These are phyloP conservation scores for Colletotrichum scovillei DNA, from an alignment of 2,329 filamentous ascomycete genomes.

Conservation along the genomic window DNA sequence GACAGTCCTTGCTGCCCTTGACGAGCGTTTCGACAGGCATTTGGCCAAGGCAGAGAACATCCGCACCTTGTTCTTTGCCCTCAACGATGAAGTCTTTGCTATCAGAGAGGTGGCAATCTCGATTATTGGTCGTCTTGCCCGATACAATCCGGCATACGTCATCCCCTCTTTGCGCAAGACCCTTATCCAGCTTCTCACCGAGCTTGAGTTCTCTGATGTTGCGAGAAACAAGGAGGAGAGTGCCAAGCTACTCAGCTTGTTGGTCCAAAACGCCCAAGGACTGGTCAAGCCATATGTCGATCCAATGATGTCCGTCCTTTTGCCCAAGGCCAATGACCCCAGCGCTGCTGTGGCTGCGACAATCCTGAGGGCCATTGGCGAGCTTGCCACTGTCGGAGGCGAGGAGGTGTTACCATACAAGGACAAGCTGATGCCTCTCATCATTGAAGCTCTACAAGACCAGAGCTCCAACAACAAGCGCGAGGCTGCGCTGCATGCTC, in stretches of 20 bases:
- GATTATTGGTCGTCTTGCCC: slow-evolving; percentile 93
- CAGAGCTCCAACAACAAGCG: slow-evolving; percentile 91
- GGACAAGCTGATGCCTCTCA: slow-evolving; percentile 91
- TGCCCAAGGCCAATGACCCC: slow-evolving; percentile 89
- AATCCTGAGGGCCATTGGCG: slow-evolving; percentile 94
- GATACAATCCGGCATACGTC: slow-evolving; percentile 95
- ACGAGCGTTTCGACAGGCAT: slow-evolving; percentile 94
- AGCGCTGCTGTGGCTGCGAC: slow-evolving; percentile 92
- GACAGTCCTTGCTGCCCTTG: slow-evolving; percentile 89
- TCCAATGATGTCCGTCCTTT: slow-evolving; percentile 92
- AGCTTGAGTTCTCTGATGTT: slow-evolving; percentile 95
- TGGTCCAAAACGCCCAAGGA: slow-evolving; percentile 92
- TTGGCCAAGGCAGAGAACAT: slow-evolving; percentile 99
- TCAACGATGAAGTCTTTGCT: slow-evolving; percentile 93
- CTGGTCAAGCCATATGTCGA: slow-evolving; percentile 97
- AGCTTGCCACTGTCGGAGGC: slow-evolving; percentile 92
- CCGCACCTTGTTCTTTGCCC: slow-evolving; percentile 90
- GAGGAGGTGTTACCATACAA: slow-evolving; percentile 95
- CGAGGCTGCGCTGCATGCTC: slow-evolving; percentile 88
- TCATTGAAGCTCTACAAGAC: slow-evolving; percentile 93
- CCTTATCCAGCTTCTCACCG: slow-evolving; percentile 94
- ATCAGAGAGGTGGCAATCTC: slow-evolving; percentile 96
- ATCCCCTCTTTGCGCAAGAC: slow-evolving; percentile 96
- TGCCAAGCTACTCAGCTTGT: slow-evolving; percentile 88
- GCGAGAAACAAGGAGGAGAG: slow-evolving; percentile 96